Percentiles rank a stretch among this genome's conserved stretches.
These are phyloP conservation scores for Aspergillus aculeatus DNA, from an alignment of 2,329 filamentous ascomycete species.

Conservation along the genomic window DNA sequence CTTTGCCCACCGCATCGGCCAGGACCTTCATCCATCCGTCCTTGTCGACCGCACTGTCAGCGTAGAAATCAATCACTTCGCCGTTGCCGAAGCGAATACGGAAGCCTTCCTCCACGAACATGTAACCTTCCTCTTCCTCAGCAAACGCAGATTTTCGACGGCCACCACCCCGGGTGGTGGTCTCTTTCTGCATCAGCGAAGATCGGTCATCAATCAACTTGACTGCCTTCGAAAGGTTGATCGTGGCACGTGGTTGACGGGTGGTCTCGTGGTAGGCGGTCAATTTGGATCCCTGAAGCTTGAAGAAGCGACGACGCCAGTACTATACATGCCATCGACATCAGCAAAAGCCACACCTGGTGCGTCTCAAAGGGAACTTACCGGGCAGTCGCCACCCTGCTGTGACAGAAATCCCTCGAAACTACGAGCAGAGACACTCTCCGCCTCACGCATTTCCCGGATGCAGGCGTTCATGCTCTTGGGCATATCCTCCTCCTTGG, in stretches of 20 bases:
- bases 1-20: constrained; percentile 65
- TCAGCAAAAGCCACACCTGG: neutral
- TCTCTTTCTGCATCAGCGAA: constrained; percentile 79
- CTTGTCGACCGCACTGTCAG: constrained; percentile 82
- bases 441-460: constrained; percentile 86
- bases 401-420: constrained; percentile 92
- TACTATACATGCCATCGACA: constrained; percentile 56
- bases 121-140: constrained; percentile 98
- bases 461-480: constrained; percentile 99
- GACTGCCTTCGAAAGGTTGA: constrained; percentile 89
- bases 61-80: constrained; percentile 98
- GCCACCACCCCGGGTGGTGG: constrained; percentile 70
- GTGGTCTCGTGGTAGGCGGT: constrained; percentile 96
- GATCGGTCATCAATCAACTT: constrained; percentile 91
- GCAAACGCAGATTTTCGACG: constrained; percentile 93
- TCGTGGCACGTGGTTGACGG: constrained; percentile 90
- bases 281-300: constrained; percentile 82
- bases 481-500: constrained; percentile 92
- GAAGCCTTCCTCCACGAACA: constrained; percentile 99
- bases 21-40: constrained; percentile 93
- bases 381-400: constrained; percentile 94
- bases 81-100: constrained; percentile 97
- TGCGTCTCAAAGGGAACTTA: constrained; percentile 54
- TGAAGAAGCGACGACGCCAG: constrained; percentile 98
- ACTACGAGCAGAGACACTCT: constrained; percentile 71